phyloP scores from a whole-genome alignment of 1,284 basidiomycete species.

The Vanrija pseudolonga region DNA sequence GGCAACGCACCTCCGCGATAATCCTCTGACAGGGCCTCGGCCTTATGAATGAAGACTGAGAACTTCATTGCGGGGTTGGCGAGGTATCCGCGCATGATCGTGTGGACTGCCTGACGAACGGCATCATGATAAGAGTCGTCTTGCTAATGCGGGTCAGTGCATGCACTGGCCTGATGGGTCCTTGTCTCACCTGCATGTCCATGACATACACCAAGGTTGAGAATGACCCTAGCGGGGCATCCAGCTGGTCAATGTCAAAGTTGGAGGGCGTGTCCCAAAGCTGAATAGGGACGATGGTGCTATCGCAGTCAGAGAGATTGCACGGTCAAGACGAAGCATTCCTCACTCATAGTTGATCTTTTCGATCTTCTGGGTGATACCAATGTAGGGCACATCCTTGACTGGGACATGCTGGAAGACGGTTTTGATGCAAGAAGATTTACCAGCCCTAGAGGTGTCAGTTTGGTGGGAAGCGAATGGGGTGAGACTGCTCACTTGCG shows the following conservation, averaged over 20 bases:
- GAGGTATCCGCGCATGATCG: conserved; percentile 68
- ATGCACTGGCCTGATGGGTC: conserved; percentile 35
- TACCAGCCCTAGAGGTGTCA: conserved; percentile 66
- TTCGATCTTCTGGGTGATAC: conserved; percentile 72
- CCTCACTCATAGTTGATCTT: conserved; percentile 79
- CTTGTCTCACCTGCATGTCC: conserved; percentile 76
- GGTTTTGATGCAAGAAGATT: conserved; percentile 86
- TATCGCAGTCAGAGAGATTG: conserved; percentile 41
- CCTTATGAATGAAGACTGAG: conserved; percentile 95
- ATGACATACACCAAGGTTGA: conserved; percentile 89
- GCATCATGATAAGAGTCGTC: conserved; percentile 59
- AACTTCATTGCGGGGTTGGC: conserved; percentile 75
- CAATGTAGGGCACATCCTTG: conserved; percentile 88
- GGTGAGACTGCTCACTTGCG: conserved; percentile 57
- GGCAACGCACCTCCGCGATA: conserved; percentile 72
- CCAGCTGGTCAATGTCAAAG: conserved; percentile 69
- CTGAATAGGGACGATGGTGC: conserved; percentile 86
- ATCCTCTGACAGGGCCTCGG: conserved; percentile 86
- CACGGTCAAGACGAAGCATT: background rate
- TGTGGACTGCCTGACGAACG: conserved; percentile 71
- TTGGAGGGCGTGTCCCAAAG: conserved; percentile 94
- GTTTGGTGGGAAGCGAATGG: background rate
- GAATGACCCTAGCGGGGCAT: conserved; percentile 67
- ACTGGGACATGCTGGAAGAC: conserved; percentile 79
- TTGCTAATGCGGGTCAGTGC: conserved; percentile 27